Evolutionary conservation across 352 stramenopile genomes (phyloP), one percentile per base, ranked within the genome.

Genomic region (Thalassiosira hispida): DNA sequence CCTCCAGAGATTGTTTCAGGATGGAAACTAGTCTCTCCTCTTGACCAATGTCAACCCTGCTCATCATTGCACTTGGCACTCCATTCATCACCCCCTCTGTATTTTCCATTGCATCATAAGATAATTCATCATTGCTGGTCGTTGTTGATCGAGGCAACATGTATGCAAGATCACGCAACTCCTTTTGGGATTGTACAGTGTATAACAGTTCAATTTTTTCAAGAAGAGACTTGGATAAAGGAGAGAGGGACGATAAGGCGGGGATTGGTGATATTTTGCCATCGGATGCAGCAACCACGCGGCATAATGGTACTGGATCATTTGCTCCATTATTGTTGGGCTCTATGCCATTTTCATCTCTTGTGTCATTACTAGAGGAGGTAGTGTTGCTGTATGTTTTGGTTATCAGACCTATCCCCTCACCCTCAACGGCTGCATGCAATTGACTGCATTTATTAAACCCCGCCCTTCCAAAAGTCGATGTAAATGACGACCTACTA

Each of bases 1-100:
- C 82, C 65, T 88, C 60, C 33, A 94, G 69, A n/a, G 85, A 89
- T 70, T 73, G 35, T 78, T 84, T 80, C 0, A 86, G 55, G 16
- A 73, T 69, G 42, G 60, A 79, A 55, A 86, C 63, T 31, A 81
- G 27, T 70, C 74, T 66, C 52, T 77, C 42, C 59, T 83, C 69
- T 31, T 81, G 61, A 33, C 31, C n/a, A 40, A 25, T 18, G 7
- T 63, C 33, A 38, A 62, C 16, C 20, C 33, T 44, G 27, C 8
- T 29, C 38, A 20, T 23, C 33, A 53, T 22, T 25, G 22, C 38
- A 9, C 14, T 59, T 68, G 18, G 46, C 2, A 29, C 25, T 25
- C 22, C 31, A 53, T 25, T 22, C 7, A 44, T 22, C 5, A 3
- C 42, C 38, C 20, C 33, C 2, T 46, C 51, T 18, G 25, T 25